Evolutionary conservation across 176 grass and related monocot genomes (phyloP), one percentile per base, ranked within the genome.

Genomic region (Oryza coarctata): DNA sequence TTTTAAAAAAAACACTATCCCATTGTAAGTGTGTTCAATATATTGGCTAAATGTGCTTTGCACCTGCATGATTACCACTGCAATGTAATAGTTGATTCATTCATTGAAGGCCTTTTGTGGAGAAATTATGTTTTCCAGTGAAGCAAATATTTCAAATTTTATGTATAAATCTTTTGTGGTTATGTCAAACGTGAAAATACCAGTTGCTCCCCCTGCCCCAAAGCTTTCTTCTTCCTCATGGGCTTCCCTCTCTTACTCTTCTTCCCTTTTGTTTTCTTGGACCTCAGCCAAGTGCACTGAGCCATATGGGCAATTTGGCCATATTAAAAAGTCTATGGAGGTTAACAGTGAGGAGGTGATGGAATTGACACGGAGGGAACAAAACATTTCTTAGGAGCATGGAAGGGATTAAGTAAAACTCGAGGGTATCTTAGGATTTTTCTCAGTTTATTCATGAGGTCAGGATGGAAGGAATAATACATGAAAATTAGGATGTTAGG

Each of bases 131-230:
- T 41, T 52, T 57, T 57, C 26, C 15, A 69, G 31, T 18, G 44
- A 25, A 69, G 12, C 55, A 38, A 33, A 63, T 79, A 78, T 72
- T 79, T 63, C n/a, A 71, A 72, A 14, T 71, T 78, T 47, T n/a
- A 71, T 72, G 27, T 31, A 55, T 71, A 11, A 5, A 20, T n/a
- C n/a, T n/a, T n/a, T n/a, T n/a, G n/a, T n/a, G n/a, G n/a, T n/a
- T n/a, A n/a, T n/a, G n/a, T n/a, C n/a, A n/a, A n/a, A n/a, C n/a
- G n/a, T n/a, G n/a, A n/a, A n/a, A n/a, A n/a, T n/a, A n/a, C n/a
- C n/a, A n/a, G n/a, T n/a, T n/a, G n/a, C n/a, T n/a, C n/a, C n/a
- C n/a, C n/a, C n/a, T n/a, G n/a, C n/a, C n/a, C n/a, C n/a, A n/a
- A n/a, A n/a, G n/a, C n/a, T n/a, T 22, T 55, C 18, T 55, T 55